Evolutionary conservation across 495 filamentous ascomycete genomes (phyloP), one percentile per base, ranked within the genome.

Genomic region (Opeltia flavorubescens): DNA sequence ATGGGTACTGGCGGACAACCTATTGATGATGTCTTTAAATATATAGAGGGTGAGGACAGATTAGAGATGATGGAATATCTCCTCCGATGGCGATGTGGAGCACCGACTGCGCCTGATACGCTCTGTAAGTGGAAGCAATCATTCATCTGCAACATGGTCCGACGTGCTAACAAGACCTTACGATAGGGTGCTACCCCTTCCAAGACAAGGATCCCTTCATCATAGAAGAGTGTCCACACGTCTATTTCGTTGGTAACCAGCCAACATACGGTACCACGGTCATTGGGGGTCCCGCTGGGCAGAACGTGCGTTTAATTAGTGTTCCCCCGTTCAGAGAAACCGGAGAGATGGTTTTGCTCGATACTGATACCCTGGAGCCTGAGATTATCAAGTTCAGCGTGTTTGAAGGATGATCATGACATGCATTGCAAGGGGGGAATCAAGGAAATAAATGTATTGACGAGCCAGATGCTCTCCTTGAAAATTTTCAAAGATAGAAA

Each of bases 81-180:
- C 73, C 74, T 94, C 50, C 74, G 86, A 50, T 98, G 93, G 93
- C 72, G 89, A 46, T 83, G 83, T 61, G 76, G 75, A 45, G 89
- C 89, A n/a, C 91, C 91, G 12, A 98, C 91, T 1, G 93, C 93
- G 4, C 91, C 91, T 1, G 91, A 99, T 64, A 99, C 91, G 2
- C 60, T 98, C 46, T 95, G 89, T 94, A 71, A 68, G 85, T 69
- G 45, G 13, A 18, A 36, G n/a, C n/a, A 54, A 44, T 50, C 55
- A 46, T 54, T 9, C 27, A 31, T 35, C 8, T 4, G 1, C 3
- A 21, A 5, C n/a, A 2, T 1, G 42, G 5, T 13, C 21, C 29
- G 12, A 23, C 15, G 30, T n/a, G 30, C 15, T 33, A 33, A 33
- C 30, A 9, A 9, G 30, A 33, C 15, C 9, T 33, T 44, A 8